phyloP scores from a whole-genome alignment of 257 asterid genomes.

The Ballota nigra region DNA sequence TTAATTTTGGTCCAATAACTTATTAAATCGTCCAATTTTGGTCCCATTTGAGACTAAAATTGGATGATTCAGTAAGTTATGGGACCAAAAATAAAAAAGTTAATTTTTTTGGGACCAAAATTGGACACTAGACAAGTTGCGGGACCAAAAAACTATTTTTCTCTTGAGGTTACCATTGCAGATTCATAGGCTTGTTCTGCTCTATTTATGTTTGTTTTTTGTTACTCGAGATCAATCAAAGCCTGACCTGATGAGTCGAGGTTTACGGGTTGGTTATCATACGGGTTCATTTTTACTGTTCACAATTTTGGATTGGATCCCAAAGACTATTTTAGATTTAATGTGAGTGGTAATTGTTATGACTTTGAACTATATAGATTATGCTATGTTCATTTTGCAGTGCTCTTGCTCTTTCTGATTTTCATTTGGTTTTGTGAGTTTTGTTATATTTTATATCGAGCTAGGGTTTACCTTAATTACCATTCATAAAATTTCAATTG shows the following conservation, averaged over 20 bases:
- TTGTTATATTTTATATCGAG: no score
- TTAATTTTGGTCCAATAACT: no score
- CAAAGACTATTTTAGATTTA: conserved; percentile 16
- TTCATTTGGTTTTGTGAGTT: not conserved
- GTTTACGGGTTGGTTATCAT: conserved; percentile 21
- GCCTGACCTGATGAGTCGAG: not conserved
- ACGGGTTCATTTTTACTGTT: conserved; percentile 17
- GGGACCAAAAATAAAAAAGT: no score
- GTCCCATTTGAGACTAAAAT: no score
- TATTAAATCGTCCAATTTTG: no score
- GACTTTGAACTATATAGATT: not conserved
- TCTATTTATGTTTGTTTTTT: conserved; percentile 6
- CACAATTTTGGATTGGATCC: conserved; percentile 3
- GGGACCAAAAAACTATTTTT: no score
- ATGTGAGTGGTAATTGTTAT: conserved; percentile 4
- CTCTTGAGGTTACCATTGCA: conserved; percentile 63
- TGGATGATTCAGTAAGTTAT: no score
- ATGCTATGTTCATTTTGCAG: not conserved
- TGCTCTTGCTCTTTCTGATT: not conserved
- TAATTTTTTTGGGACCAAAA: no score
- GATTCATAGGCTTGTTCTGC: conserved; percentile 32
- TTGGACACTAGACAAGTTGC: no score
- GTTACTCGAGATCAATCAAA: not conserved
- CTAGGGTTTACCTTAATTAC: no score
- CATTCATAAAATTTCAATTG: no score